Evolutionary conservation across 148 eudicot species (phyloP).

Genomic region (Vaccinium myrtillus): DNA sequence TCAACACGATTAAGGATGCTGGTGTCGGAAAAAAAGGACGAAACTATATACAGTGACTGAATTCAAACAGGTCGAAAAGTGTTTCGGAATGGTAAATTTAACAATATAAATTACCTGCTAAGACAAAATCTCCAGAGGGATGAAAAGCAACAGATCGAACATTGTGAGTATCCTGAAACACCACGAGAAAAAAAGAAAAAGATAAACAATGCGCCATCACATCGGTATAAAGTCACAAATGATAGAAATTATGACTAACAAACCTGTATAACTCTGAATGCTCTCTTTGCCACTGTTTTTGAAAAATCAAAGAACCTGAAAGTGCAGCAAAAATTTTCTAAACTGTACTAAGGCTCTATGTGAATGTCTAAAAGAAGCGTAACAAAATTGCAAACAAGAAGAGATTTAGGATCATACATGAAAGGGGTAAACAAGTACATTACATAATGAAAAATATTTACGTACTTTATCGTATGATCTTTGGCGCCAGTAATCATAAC

Average conservation of each 20-base stretch:
- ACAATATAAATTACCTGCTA: constrained; percentile 63
- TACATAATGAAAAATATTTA: neutral
- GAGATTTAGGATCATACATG: neutral
- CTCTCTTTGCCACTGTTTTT: constrained; percentile 79
- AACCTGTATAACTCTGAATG: constrained; percentile 87
- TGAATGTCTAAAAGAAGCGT: neutral
- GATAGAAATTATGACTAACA: neutral
- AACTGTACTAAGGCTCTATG: neutral
- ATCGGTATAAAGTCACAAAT: constrained; percentile 4
- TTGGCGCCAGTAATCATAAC: constrained; percentile 77
- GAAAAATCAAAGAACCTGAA: constrained; percentile 92
- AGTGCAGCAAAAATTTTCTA: neutral
- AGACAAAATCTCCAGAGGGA: constrained; percentile 82
- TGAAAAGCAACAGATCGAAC: constrained; percentile 86
- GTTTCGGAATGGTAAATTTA: neutral
- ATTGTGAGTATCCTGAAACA: constrained; percentile 81
- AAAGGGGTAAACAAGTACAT: neutral
- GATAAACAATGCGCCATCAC: neutral
- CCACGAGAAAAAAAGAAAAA: neutral
- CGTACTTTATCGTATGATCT: constrained; percentile 83
- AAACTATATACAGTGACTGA: neutral
- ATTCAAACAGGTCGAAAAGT: neutral
- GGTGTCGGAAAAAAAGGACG: neutral
- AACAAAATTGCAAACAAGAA: constrained; percentile 3
- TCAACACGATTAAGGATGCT: neutral